A percentile compares a stretch with the other conserved stretches of the same genome.
Conservation (phyloP, 495 filamentous ascomycete genomes). For the Halenospora varia region DNA sequence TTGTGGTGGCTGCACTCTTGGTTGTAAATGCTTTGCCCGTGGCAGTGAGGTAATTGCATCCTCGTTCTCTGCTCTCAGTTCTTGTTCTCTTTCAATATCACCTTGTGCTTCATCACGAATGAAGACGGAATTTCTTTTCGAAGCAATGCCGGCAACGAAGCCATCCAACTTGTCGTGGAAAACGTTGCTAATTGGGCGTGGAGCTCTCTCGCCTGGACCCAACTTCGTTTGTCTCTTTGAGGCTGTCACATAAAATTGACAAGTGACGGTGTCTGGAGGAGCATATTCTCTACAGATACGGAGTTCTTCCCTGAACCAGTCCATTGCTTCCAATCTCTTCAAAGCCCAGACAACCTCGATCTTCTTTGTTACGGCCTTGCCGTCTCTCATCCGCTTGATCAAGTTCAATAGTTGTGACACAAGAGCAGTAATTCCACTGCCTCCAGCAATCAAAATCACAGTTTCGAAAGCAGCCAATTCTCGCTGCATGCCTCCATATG, state of each 20-base stretch:
- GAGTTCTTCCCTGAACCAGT: constrained; percentile 97
- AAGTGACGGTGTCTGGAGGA: constrained; percentile 77
- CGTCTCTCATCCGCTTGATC: constrained; percentile 90
- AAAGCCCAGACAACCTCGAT: constrained; percentile 91
- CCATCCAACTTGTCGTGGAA: constrained; percentile 83
- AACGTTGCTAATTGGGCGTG: constrained; percentile 58
- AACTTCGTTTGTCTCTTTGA: constrained; percentile 50
- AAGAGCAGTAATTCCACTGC: constrained; percentile 90
- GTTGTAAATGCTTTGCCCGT: constrained; percentile 51
- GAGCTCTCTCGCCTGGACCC: constrained; percentile 43
- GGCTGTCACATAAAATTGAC: constrained; percentile 89
- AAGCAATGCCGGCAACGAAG: constrained; percentile 73
- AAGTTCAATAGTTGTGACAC: constrained; percentile 86
- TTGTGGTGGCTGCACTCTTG: constrained; percentile 38
- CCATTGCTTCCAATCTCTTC: constrained; percentile 85
- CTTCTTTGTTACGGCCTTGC: constrained; percentile 85
- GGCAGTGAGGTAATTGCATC: constrained; percentile 82
- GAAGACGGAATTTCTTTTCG: constrained; percentile 74
- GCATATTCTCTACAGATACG: constrained; percentile 83
- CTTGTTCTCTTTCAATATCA: constrained; percentile 71
- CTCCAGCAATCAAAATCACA: constrained; percentile 86
- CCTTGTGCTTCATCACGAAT: constrained; percentile 78
- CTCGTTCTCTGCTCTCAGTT: constrained; percentile 80
- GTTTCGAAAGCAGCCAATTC: constrained; percentile 92
- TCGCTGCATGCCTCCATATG: constrained; percentile 90